These are phyloP conservation scores for Botryotinia globosa DNA, from an alignment of 2,329 filamentous ascomycete genomes.

Conservation along the genomic window DNA sequence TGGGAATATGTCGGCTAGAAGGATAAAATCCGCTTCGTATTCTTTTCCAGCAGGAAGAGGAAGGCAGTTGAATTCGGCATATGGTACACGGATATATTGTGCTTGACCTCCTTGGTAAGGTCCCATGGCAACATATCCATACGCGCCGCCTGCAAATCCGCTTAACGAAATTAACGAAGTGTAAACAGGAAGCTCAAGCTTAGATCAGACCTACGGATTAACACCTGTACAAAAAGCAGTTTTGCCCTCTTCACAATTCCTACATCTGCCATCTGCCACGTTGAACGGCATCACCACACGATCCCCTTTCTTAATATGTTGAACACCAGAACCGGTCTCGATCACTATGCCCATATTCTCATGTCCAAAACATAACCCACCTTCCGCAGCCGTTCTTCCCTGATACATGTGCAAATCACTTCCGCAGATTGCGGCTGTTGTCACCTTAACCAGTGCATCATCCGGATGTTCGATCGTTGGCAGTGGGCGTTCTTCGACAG, in stretches of 20 bases:
- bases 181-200: neutral
- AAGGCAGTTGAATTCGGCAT: slow-evolving; percentile 65
- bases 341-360: slow-evolving; percentile 80
- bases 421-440: slow-evolving; percentile 38
- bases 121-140: slow-evolving; percentile 62
- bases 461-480: slow-evolving; percentile 55
- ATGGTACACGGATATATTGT: slow-evolving; percentile 63
- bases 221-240: slow-evolving; percentile 75
- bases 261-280: slow-evolving; percentile 73
- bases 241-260: slow-evolving; percentile 76
- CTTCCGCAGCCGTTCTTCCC: slow-evolving; percentile 59
- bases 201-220: slow-evolving; percentile 44
- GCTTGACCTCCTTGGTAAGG: slow-evolving; percentile 67
- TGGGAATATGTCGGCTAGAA: slow-evolving; percentile 50
- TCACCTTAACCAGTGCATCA: slow-evolving; percentile 45
- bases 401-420: slow-evolving; percentile 57
- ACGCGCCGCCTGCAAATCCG: slow-evolving; percentile 58
- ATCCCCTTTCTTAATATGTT: slow-evolving; percentile 69
- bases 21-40: slow-evolving; percentile 58
- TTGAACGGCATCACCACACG: slow-evolving; percentile 83
- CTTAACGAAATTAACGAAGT: slow-evolving; percentile 12
- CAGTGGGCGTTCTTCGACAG: slow-evolving; percentile 57
- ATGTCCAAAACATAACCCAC: slow-evolving; percentile 67
- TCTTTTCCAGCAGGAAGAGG: slow-evolving; percentile 63
- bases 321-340: slow-evolving; percentile 65